phyloP scores from a whole-genome alignment of 148 eudicot genomes.

The Rhododendron kiyosumense region DNA sequence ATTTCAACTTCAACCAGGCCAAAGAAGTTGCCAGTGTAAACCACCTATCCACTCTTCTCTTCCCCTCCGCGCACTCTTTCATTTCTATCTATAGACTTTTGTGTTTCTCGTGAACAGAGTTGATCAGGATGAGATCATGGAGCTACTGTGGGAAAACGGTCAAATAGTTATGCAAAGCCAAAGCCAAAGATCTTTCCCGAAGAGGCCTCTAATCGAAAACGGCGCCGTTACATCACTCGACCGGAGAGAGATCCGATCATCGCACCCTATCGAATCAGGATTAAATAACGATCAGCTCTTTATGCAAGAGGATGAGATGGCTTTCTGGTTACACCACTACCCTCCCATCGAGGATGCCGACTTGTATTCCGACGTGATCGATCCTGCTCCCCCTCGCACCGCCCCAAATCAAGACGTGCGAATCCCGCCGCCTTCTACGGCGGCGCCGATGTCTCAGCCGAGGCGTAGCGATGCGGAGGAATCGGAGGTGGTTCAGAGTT shows the following conservation, averaged over 20 bases:
- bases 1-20: constrained; percentile 15
- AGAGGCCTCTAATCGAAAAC: constrained; percentile 19
- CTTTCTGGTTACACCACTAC: background rate
- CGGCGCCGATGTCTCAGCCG: constrained; percentile 11
- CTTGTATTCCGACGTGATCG: background rate
- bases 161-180: constrained; percentile 42
- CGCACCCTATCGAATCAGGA: background rate
- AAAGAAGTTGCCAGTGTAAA: constrained; percentile 33
- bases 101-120: background rate
- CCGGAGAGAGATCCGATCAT: background rate
- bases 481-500: constrained; percentile 19
- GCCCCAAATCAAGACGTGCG: constrained; percentile 5
- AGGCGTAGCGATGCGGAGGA: constrained; percentile 3
- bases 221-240: background rate
- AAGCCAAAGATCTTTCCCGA: constrained; percentile 22
- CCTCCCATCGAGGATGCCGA: background rate
- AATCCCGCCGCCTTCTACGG: constrained; percentile 4
- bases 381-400: background rate
- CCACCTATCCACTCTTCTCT: background rate
- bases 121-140: constrained; percentile 34
- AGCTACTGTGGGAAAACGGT: constrained; percentile 58
- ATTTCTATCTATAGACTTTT: background rate
- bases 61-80: background rate
- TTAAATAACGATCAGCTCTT: background rate
- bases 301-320: background rate